Evolutionary conservation across 257 asterid genomes (phyloP), one percentile per base, ranked within the genome.

Genomic region (Gentiana straminea): DNA sequence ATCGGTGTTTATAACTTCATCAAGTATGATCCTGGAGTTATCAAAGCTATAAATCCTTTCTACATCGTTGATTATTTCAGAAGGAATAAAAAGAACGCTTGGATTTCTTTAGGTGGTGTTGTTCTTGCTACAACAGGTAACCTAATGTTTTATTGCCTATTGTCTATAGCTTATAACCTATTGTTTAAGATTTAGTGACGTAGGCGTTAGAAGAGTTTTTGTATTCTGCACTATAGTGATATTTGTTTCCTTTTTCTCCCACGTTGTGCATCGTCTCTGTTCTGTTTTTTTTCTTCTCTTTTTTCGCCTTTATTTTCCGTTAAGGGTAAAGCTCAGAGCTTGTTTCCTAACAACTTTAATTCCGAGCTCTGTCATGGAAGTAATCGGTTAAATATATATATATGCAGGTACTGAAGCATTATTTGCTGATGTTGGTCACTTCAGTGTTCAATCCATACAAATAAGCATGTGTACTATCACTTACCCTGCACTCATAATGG

Each of bases 371-470:
- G 1, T 4, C 5, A 5, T 39, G 7, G 8, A 8, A 39, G 2
- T 39, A 39, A 39, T 39, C 34, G 46, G 43, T 56, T 8, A 39
- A 39, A 1, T 35, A 43, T 3, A 35, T 1, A n/a, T 1, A 38
- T 53, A 44, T 61, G 66, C 75, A 78, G 89, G 92, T 56, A 60
- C 83, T 1, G 95, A 83, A 65, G 95, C 95, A 4, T 49, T 86
- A 35, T 86, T 83, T 63, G 94, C 89, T 0, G 89, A 86, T 50
- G 73, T 86, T 32, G 94, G 83, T 1, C 94, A 86, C 57, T 83
- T 86, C 60, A 75, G 78, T 0, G 86, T 84, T 35, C 78, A 62
- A 46, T 67, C 88, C 1, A 67, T 84, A 34, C 94, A 79, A 51
- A 62, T 79, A 52, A 78, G 87, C 63, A 70, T 72, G 77, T 79